Percentiles rank a stretch among this genome's conserved stretches.
These are phyloP conservation scores for Fusarium metavorans DNA, from an alignment of 2,329 filamentous ascomycete species.

Conservation along the genomic window DNA sequence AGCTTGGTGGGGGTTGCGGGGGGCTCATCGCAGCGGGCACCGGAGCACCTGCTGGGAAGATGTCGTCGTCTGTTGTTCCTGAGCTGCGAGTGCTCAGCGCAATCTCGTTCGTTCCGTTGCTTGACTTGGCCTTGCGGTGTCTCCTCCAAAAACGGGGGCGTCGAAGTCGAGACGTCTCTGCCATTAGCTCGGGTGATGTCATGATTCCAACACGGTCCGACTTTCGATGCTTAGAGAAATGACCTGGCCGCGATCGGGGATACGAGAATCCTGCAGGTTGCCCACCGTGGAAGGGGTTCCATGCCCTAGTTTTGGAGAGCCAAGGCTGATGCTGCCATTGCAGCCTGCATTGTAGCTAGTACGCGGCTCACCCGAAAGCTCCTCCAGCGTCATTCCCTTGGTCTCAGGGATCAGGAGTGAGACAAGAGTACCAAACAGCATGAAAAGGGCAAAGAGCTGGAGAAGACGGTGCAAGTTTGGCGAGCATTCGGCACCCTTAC, in stretches of 20 bases:
- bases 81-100: slow-evolving; percentile 49
- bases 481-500: slow-evolving; percentile 61
- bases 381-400: slow-evolving; percentile 79
- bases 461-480: slow-evolving; percentile 79
- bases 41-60: slow-evolving; percentile 34
- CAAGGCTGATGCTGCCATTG: slow-evolving; percentile 60
- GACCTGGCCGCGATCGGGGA: slow-evolving; percentile 49
- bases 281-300: slow-evolving; percentile 64
- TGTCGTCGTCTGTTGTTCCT: slow-evolving; percentile 41
- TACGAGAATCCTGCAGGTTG: slow-evolving; percentile 65
- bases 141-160: slow-evolving; percentile 47
- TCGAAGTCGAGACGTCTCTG: slow-evolving; percentile 39
- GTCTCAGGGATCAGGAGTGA: slow-evolving; percentile 83
- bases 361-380: slow-evolving; percentile 74
- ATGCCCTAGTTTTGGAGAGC: slow-evolving; percentile 48
- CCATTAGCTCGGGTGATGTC: slow-evolving; percentile 56
- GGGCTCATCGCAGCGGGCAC: slow-evolving; percentile 16
- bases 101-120: slow-evolving; percentile 49
- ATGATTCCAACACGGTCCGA: slow-evolving; percentile 56
- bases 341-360: slow-evolving; percentile 67
- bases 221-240: slow-evolving; percentile 45
- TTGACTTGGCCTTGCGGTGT: slow-evolving; percentile 42
- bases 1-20: slow-evolving; percentile 41
- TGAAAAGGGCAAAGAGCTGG: slow-evolving; percentile 84
- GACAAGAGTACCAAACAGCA: slow-evolving; percentile 77